These are phyloP conservation scores for Neurospora sp. DNA, from an alignment of 495 filamentous ascomycete species.

Conservation along the genomic window DNA sequence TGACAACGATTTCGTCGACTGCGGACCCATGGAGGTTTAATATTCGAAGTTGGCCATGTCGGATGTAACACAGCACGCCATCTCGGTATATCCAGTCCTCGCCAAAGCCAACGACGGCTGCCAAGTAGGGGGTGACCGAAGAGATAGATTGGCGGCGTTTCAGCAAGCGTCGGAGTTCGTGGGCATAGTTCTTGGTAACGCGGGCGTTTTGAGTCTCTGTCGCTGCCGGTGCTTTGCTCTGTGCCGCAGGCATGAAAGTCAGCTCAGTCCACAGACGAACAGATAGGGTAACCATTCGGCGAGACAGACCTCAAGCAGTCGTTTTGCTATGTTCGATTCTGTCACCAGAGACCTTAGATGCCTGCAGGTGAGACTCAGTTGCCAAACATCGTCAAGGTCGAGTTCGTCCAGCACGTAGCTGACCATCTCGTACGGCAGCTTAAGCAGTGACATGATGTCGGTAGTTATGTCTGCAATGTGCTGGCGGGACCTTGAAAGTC, in stretches of 20 bases:
- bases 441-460: conserved; percentile 16
- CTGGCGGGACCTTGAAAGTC: not conserved
- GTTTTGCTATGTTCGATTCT: conserved; percentile 53
- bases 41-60: conserved; percentile 48
- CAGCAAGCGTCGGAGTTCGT: conserved; percentile 48
- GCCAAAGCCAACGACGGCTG: conserved; percentile 48
- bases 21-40: conserved; percentile 47
- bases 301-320: conserved; percentile 44
- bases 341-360: conserved; percentile 42
- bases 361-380: conserved; percentile 41
- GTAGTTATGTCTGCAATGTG: not conserved
- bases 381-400: conserved; percentile 40
- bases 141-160: conserved; percentile 54
- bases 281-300: not conserved
- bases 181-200: conserved; percentile 37
- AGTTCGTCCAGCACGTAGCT: conserved; percentile 48
- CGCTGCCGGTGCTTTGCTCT: conserved; percentile 48
- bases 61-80: conserved; percentile 54
- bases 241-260: conserved; percentile 10
- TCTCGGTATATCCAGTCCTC: conserved; percentile 53
- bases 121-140: conserved; percentile 51
- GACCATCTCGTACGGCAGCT: conserved; percentile 55
- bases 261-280: not conserved
- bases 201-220: conserved; percentile 48
- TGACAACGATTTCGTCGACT: conserved; percentile 47